A percentile compares a stretch with the other conserved stretches of the same genome.
These are phyloP conservation scores for Globisporangium cederbergense DNA, from an alignment of 352 stramenopile species.

Conservation along the genomic window DNA sequence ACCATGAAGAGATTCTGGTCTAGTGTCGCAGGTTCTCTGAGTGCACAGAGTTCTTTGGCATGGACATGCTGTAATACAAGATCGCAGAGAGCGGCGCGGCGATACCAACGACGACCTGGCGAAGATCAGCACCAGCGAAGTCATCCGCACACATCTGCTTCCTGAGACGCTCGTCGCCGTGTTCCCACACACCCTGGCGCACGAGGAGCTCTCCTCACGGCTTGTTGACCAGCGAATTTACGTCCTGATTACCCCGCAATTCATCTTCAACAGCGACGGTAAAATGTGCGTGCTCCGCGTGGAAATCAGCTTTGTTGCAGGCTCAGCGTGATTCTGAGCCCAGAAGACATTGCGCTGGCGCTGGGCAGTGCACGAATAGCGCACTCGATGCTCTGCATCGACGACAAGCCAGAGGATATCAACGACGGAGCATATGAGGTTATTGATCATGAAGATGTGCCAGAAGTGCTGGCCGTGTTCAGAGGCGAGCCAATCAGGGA, in stretches of 20 bases:
- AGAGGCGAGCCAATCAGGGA: neutral
- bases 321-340: too few relatives aligned
- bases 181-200: slow-evolving; percentile 19
- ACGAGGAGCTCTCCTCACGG: slow-evolving; percentile 12
- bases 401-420: too few relatives aligned
- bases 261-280: slow-evolving; percentile 18
- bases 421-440: too few relatives aligned
- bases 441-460: too few relatives aligned
- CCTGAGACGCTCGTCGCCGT: slow-evolving; percentile 19
- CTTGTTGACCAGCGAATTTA: slow-evolving; percentile 19
- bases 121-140: slow-evolving; percentile 15
- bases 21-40: slow-evolving; percentile 25
- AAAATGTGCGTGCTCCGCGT: slow-evolving; percentile 1
- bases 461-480: too few relatives aligned
- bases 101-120: slow-evolving; percentile 8
- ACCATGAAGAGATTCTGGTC: slow-evolving; percentile 21
- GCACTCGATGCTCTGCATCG: too few relatives aligned
- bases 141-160: slow-evolving; percentile 20
- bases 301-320: too few relatives aligned
- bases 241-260: slow-evolving; percentile 4
- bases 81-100: slow-evolving; percentile 7
- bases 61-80: slow-evolving; percentile 20
- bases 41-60: slow-evolving; percentile 15
- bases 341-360: too few relatives aligned
- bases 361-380: too few relatives aligned